phyloP scores from a whole-genome alignment of 2,329 filamentous ascomycete genomes.

The Penicillium vulpinum region DNA sequence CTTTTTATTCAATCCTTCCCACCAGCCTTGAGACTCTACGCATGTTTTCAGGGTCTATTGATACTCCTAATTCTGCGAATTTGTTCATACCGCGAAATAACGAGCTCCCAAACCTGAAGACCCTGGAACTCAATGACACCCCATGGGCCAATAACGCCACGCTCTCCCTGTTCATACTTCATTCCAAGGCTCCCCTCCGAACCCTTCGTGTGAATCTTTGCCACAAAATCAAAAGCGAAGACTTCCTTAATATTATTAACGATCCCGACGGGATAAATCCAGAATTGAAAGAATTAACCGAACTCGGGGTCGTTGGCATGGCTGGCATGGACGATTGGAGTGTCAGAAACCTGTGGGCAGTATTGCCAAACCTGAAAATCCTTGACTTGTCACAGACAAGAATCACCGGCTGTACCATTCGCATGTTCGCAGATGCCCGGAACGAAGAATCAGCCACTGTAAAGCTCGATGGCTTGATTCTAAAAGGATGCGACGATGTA shows the following conservation, averaged over 20 bases:
- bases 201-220: constrained; percentile 32
- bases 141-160: constrained; percentile 24
- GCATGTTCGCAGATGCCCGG: constrained; percentile 31
- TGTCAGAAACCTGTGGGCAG: constrained; percentile 18
- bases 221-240: constrained; percentile 17
- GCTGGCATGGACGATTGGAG: constrained; percentile 28
- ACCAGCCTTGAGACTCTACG: constrained; percentile 32
- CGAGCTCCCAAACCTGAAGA: constrained; percentile 28
- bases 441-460: constrained; percentile 3
- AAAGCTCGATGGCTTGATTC: constrained; percentile 29
- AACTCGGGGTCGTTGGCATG: constrained; percentile 32
- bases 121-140: constrained; percentile 30
- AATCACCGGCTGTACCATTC: constrained; percentile 38
- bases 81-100: neutral
- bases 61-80: constrained; percentile 3
- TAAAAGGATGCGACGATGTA: constrained; percentile 31
- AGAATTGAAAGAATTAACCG: constrained; percentile 23
- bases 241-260: constrained; percentile 16
- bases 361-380: constrained; percentile 31
- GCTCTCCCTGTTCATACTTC: constrained; percentile 17
- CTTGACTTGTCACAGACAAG: constrained; percentile 37
- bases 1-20: constrained; percentile 26
- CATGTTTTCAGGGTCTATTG: constrained; percentile 24
- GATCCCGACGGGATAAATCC: neutral
- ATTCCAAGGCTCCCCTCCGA: constrained; percentile 24